Percentiles rank a stretch among this genome's conserved stretches.
These are phyloP conservation scores for Gonapodya prolifera DNA, from an alignment of 192 early-diverging fungal species.

Conservation along the genomic window DNA sequence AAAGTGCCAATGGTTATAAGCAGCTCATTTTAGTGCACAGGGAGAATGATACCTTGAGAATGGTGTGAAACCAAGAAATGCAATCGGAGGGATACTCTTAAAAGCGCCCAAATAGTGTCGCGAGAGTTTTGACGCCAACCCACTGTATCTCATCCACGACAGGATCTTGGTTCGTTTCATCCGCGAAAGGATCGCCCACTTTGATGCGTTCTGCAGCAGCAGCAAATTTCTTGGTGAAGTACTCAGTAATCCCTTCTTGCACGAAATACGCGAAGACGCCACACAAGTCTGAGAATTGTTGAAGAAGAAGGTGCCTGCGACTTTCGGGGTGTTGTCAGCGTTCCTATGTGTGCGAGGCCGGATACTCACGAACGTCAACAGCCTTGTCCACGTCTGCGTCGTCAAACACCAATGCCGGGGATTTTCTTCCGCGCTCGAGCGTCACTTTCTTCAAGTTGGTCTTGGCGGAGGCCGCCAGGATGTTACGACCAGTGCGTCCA, in stretches of 20 bases:
- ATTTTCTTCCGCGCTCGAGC: slow-evolving; percentile 36
- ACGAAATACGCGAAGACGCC: slow-evolving; percentile 28
- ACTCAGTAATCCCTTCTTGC: slow-evolving; percentile 18
- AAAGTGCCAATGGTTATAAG: too few relatives aligned
- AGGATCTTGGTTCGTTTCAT: slow-evolving; percentile 59
- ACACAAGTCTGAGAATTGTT: slow-evolving; percentile 15
- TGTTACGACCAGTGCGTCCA: slow-evolving; percentile 2
- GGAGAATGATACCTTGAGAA: background rate
- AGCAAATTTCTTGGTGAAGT: slow-evolving; percentile 29
- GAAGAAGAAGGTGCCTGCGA: slow-evolving; percentile 16
- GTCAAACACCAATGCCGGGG: slow-evolving; percentile 28
- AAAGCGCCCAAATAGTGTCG: too few relatives aligned
- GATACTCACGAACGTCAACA: slow-evolving; percentile 6
- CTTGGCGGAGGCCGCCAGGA: slow-evolving; percentile 3
- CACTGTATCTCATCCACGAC: slow-evolving; percentile 44
- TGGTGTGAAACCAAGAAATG: background rate
- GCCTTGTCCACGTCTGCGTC: slow-evolving; percentile 32
- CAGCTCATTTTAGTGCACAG: too few relatives aligned
- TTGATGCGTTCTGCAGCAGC: slow-evolving; percentile 38
- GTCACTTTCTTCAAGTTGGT: slow-evolving; percentile 24
- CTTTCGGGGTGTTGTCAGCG: background rate
- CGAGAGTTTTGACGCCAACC: background rate
- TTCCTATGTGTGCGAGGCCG: too few relatives aligned
- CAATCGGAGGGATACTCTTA: slow-evolving; percentile 44
- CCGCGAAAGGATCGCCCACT: slow-evolving; percentile 61